Percentiles rank a stretch among this genome's conserved stretches.
phyloP scores from a whole-genome alignment of 768 basidiomycete genomes.

The Auricularia sp. region DNA sequence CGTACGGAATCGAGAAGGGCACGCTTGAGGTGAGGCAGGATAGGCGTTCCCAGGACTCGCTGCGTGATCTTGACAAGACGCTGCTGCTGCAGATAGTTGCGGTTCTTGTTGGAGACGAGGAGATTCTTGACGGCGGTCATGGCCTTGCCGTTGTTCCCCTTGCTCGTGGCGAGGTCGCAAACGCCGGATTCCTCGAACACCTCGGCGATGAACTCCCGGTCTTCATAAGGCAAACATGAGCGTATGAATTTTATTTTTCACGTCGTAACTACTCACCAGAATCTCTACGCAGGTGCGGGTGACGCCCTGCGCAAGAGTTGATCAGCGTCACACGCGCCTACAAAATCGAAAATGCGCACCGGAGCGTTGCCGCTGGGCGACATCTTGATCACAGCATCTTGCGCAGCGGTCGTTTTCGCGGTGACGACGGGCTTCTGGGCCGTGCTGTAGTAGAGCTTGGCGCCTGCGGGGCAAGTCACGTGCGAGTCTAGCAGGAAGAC shows the following conservation, averaged over 20 bases:
- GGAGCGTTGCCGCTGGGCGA: not conserved
- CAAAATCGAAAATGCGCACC: not conserved
- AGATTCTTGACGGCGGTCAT: not conserved
- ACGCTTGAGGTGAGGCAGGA: not conserved
- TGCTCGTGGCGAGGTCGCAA: conserved; percentile 4
- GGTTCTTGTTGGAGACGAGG: not conserved
- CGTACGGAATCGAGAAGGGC: not conserved
- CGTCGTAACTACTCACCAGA: not conserved
- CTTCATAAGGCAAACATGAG: not conserved
- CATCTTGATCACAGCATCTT: not conserved
- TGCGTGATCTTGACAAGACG: not conserved
- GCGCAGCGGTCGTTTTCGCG: not conserved
- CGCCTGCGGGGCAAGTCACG: not conserved
- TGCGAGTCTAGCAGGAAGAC: not conserved
- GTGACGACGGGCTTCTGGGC: not conserved
- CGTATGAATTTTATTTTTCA: not conserved
- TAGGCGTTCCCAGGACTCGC: not conserved
- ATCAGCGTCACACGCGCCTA: too few species aligned
- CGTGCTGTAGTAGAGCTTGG: not conserved
- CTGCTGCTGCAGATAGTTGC: not conserved
- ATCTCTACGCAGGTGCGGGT: not conserved
- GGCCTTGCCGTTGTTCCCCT: conserved; percentile 1
- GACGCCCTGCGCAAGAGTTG: not conserved
- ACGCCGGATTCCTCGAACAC: not conserved
- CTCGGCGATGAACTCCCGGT: not conserved